phyloP scores from a whole-genome alignment of 2,329 filamentous ascomycete species.

The Hirsutella thompsonii region DNA sequence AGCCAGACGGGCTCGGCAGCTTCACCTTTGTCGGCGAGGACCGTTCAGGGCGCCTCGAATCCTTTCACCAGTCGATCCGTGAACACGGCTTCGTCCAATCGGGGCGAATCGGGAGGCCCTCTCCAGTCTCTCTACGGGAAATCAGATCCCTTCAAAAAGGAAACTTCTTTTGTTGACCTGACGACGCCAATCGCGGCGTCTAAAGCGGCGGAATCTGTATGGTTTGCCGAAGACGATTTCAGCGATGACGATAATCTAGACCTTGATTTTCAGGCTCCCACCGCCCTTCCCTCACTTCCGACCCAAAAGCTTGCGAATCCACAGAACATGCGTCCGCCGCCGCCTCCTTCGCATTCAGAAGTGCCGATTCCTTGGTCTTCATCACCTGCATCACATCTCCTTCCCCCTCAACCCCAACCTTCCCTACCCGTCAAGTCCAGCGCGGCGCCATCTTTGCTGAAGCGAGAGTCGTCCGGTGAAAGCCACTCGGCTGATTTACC shows the following conservation, averaged over 20 bases:
- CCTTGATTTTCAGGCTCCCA: conserved; percentile 50
- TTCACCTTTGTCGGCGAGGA: conserved; percentile 27
- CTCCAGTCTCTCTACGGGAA: conserved; percentile 30
- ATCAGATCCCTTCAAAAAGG: conserved; percentile 31
- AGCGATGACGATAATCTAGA: conserved; percentile 72
- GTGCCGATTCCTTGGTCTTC: conserved; percentile 58
- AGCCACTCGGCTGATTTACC: conserved; percentile 12
- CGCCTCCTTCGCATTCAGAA: conserved; percentile 14
- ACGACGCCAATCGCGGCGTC: conserved; percentile 14
- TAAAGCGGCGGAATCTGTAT: conserved; percentile 27
- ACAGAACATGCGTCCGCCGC: conserved; percentile 14
- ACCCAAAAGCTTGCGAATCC: conserved; percentile 12
- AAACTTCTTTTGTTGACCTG: conserved; percentile 20
- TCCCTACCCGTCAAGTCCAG: conserved; percentile 7
- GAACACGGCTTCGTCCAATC: conserved; percentile 16
- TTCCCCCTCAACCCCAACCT: conserved; percentile 18
- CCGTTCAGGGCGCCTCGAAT: conserved; percentile 12
- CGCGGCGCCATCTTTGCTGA: conserved; percentile 17
- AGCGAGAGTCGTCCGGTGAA: conserved; percentile 27
- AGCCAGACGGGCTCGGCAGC: conserved; percentile 20
- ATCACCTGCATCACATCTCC: conserved; percentile 39
- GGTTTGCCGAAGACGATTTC: conserved; percentile 72
- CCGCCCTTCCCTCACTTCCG: conserved; percentile 28
- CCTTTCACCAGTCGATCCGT: conserved; percentile 16
- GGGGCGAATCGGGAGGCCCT: conserved; percentile 10